phyloP scores from a whole-genome alignment of 1,284 basidiomycete species.

The Ganoderma resinaceum region DNA sequence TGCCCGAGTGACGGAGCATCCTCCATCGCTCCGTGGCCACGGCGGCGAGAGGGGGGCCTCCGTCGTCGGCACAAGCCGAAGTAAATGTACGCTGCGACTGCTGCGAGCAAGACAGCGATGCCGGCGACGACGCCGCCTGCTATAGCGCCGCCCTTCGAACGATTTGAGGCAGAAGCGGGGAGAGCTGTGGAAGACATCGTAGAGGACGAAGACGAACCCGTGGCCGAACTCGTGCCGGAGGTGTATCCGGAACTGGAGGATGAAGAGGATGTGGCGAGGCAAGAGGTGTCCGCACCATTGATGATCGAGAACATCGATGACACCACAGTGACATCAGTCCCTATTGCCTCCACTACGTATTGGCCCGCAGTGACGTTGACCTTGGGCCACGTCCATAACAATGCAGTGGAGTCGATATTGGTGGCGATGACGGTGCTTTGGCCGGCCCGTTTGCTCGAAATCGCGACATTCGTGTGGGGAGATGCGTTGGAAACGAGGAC shows the following conservation, averaged over 20 bases:
- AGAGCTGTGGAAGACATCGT: constrained; percentile 12
- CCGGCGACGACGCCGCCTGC: constrained; percentile 46
- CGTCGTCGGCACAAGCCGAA: constrained; percentile 34
- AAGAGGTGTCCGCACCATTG: constrained; percentile 31
- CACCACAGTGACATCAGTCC: background rate
- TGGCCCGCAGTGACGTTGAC: constrained; percentile 38
- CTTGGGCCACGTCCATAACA: constrained; percentile 30
- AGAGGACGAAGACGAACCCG: constrained; percentile 1
- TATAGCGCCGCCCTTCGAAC: constrained; percentile 40
- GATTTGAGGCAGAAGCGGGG: constrained; percentile 20
- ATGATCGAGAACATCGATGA: constrained; percentile 34
- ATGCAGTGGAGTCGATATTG: background rate
- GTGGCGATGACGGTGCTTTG: background rate
- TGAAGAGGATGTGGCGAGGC: constrained; percentile 21
- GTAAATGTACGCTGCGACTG: constrained; percentile 33
- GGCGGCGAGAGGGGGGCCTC: constrained; percentile 25
- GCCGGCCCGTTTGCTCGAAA: background rate
- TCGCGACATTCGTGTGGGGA: background rate
- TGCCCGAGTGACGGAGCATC: constrained; percentile 25
- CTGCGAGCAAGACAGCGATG: constrained; percentile 34
- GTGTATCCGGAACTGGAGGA: background rate
- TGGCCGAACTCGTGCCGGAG: background rate
- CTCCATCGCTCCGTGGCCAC: constrained; percentile 21
- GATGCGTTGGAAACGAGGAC: background rate
- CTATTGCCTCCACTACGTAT: constrained; percentile 33